Evolutionary conservation across 2,329 filamentous ascomycete genomes (phyloP).

Genomic region (Orbilia ellipsospora): DNA sequence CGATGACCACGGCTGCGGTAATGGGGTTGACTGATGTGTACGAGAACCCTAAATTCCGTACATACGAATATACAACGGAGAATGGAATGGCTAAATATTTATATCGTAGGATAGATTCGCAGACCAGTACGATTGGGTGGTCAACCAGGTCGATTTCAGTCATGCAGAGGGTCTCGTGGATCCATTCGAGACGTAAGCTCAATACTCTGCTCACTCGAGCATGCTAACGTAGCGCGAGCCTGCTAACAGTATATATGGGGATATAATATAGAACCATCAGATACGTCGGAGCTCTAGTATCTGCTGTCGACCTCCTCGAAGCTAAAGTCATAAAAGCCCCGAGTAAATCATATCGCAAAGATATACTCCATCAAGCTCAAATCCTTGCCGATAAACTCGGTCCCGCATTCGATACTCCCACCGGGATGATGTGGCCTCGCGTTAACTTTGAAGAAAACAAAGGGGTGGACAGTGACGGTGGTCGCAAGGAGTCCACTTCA

Average conservation of each 20-base stretch:
- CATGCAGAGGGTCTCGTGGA: slow-evolving; percentile 73
- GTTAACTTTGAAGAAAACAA: slow-evolving; percentile 25
- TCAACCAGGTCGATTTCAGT: slow-evolving; percentile 80
- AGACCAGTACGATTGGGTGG: slow-evolving; percentile 65
- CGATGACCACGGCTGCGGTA: slow-evolving; percentile 80
- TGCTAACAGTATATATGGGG: neutral
- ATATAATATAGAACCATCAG: slow-evolving; percentile 48
- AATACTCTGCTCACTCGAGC: neutral
- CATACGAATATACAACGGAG: slow-evolving; percentile 58
- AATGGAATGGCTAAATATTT: slow-evolving; percentile 59
- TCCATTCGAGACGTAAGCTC: slow-evolving; percentile 77
- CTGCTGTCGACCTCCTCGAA: slow-evolving; percentile 69
- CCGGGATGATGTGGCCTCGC: slow-evolving; percentile 70
- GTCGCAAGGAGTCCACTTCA: slow-evolving; percentile 59
- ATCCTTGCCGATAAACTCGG: slow-evolving; percentile 78
- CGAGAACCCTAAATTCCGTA: slow-evolving; percentile 27
- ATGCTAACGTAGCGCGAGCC: neutral
- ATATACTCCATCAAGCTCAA: slow-evolving; percentile 74
- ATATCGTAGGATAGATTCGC: slow-evolving; percentile 36
- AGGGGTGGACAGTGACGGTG: slow-evolving; percentile 29
- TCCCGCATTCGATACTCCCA: slow-evolving; percentile 80
- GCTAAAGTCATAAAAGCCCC: slow-evolving; percentile 63
- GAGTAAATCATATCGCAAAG: slow-evolving; percentile 60
- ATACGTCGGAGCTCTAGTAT: slow-evolving; percentile 82
- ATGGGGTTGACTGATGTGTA: slow-evolving; percentile 75